Conservation (phyloP, 2,329 filamentous ascomycete genomes). For the Epichloe uncinata region DNA sequence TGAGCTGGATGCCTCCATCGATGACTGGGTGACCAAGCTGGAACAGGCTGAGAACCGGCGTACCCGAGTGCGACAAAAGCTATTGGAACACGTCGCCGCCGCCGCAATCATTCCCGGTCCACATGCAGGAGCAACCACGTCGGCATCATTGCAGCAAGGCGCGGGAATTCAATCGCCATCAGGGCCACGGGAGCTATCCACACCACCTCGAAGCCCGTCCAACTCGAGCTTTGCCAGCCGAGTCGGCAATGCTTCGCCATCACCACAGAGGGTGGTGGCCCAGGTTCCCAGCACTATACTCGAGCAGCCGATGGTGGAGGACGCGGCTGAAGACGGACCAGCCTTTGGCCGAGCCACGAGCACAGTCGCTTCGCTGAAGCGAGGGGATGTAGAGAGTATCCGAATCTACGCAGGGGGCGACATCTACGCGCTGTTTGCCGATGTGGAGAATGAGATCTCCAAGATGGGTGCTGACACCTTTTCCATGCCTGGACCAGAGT, state of each 20-base stretch:
- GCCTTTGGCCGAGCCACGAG: slow-evolving; percentile 13
- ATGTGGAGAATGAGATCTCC: slow-evolving; percentile 41
- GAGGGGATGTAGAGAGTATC: slow-evolving; percentile 47
- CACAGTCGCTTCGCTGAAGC: slow-evolving; percentile 13
- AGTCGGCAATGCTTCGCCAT: slow-evolving; percentile 27
- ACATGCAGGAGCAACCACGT: slow-evolving; percentile 11
- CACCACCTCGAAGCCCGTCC: slow-evolving; percentile 24
- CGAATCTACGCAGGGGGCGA: slow-evolving; percentile 55
- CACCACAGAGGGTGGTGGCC: slow-evolving; percentile 37
- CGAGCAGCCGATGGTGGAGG: slow-evolving; percentile 35
- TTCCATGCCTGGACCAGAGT: background rate
- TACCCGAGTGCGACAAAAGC: slow-evolving; percentile 61
- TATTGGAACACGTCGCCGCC: slow-evolving; percentile 69
- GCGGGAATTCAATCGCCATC: slow-evolving; percentile 26
- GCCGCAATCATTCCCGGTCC: slow-evolving; percentile 38
- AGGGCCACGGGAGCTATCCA: slow-evolving; percentile 31
- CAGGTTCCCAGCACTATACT: slow-evolving; percentile 44
- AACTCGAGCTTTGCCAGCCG: slow-evolving; percentile 13
- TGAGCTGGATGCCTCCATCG: slow-evolving; percentile 64
- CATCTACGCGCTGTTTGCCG: slow-evolving; percentile 51
- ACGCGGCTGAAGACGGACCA: slow-evolving; percentile 17
- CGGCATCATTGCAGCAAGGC: slow-evolving; percentile 28
- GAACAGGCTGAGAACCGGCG: slow-evolving; percentile 68
- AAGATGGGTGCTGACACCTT: slow-evolving; percentile 18
- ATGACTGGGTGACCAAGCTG: slow-evolving; percentile 70